A percentile compares a stretch with the other conserved stretches of the same genome.
phyloP scores from a whole-genome alignment of 1,139 yeast species.

The Hyphopichia khmerensis region DNA sequence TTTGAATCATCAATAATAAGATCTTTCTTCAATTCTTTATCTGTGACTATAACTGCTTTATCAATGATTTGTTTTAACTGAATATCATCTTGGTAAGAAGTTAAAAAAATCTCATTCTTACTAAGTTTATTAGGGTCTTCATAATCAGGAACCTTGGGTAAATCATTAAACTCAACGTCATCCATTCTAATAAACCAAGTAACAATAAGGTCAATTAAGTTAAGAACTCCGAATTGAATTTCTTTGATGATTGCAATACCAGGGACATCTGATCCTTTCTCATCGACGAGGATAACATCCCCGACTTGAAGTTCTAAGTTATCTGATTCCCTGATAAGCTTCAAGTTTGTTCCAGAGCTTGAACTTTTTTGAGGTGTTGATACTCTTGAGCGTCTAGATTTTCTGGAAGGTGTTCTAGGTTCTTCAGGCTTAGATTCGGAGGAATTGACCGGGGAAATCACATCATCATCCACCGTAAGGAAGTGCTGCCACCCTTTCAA shows the following conservation, averaged over 20 bases:
- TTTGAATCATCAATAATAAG: conserved; percentile 32
- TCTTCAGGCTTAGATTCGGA: too few species aligned
- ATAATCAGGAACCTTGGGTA: conserved; percentile 14
- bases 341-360: conserved; percentile 8
- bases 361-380: conserved; percentile 7
- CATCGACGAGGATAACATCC: conserved; percentile 32
- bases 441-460: too few species aligned
- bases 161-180: conserved; percentile 20
- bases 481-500: conserved; percentile 34
- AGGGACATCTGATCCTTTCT: conserved; percentile 13
- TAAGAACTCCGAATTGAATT: conserved; percentile 37
- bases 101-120: conserved; percentile 40
- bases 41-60: conserved; percentile 34
- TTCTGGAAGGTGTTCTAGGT: conserved; percentile 15
- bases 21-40: conserved; percentile 18
- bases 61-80: conserved; percentile 27
- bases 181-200: conserved; percentile 30
- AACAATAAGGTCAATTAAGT: conserved; percentile 37
- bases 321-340: conserved; percentile 30
- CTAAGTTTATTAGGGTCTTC: conserved; percentile 7
- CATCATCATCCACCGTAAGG: conserved; percentile 10
- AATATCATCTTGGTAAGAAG: conserved; percentile 37
- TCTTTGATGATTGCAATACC: conserved; percentile 42
- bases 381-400: conserved; percentile 12
- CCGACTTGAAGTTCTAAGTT: conserved; percentile 40